Base-by-base conservation (phyloP, 2,329 filamentous ascomycete genomes). In the Blastomyces gilchristii region DNA sequence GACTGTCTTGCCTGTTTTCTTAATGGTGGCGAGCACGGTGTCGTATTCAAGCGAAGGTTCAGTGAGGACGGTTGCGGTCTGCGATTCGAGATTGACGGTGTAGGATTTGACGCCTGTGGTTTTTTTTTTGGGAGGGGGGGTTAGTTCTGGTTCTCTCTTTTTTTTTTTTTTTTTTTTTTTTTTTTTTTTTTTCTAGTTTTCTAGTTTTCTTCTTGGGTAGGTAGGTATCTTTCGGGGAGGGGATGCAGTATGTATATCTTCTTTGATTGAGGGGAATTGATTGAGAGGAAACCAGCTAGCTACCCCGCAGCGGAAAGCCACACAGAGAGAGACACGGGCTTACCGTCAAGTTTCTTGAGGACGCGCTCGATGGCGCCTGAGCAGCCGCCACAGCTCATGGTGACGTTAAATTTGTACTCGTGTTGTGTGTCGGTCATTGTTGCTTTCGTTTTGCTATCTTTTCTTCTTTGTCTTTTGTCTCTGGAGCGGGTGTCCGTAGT, bases 341-440 rank as follows among this genome's bases (percentile, higher is more conserved):
- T 74, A 96, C 92, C 91, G 25, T 95, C 88, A 2, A 96, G 86
- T 80, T 91, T 96, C 81, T 90, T 93, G 68, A 99, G 85, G 56
- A 97, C 91, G 61, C 91, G 85, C 78, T 96, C 89, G 54, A 99
- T 83, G 69, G 94, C 94, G 72, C 92, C 91, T 56, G 92, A 97
- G 87, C 94, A 99, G 76, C 94, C 94, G 74, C 90, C 86, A 80
- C 94, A 99, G 82, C 82, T 89, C 94, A 99, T 99, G 78, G 81
- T 83, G 76, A 97, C 85, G 78, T 92, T 87, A 83, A 97, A 97
- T 77, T 94, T 90, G 88, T 97, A 97, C 69, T 86, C 90, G 82
- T 96, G 91, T 70, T 88, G 85, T 65, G 86, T 80, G 28, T 43
- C 50, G 52, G 52, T 52, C 60, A 62, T 54, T 28, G 47, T 61